These are phyloP conservation scores for Pezicula carpinea DNA, from an alignment of 2,329 filamentous ascomycete species.

Conservation along the genomic window DNA sequence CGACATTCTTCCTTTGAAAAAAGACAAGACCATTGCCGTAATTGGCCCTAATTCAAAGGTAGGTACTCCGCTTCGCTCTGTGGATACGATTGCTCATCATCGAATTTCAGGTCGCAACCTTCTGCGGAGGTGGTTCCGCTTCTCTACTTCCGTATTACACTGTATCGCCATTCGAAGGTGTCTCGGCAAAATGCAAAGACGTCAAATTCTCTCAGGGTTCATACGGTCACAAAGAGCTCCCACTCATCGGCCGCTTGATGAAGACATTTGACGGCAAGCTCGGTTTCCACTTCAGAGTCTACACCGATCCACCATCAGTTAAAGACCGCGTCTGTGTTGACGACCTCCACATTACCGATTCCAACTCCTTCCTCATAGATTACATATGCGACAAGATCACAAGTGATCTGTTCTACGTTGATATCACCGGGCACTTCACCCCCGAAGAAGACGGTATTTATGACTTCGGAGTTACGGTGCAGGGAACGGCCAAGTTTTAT, in stretches of 20 bases:
- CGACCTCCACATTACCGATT: constrained; percentile 16
- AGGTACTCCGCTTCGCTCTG: too few relatives aligned
- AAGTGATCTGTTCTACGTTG: constrained; percentile 31
- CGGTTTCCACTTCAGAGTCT: constrained; percentile 52
- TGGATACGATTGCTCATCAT: too few relatives aligned
- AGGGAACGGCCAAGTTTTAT: constrained; percentile 31
- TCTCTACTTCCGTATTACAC: constrained; percentile 29
- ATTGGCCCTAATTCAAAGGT: constrained; percentile 50
- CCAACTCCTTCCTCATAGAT: constrained; percentile 1
- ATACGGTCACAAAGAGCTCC: constrained; percentile 59
- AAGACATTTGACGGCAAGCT: constrained; percentile 34
- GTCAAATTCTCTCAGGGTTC: constrained; percentile 43
- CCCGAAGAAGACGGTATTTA: constrained; percentile 19
- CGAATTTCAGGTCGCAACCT: constrained; percentile 10
- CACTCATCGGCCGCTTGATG: constrained; percentile 49
- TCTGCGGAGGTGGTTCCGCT: constrained; percentile 32
- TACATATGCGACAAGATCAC: constrained; percentile 15
- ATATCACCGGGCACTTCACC: constrained; percentile 24
- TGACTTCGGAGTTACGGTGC: constrained; percentile 32
- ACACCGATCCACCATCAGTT: constrained; percentile 13
- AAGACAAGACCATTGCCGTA: constrained; percentile 35
- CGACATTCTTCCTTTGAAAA: constrained; percentile 43
- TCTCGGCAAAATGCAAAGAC: constrained; percentile 16
- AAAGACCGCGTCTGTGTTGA: constrained; percentile 15
- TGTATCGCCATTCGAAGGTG: constrained; percentile 28